phyloP scores from a whole-genome alignment of 208 protist species.

The Trypanosoma avium region DNA sequence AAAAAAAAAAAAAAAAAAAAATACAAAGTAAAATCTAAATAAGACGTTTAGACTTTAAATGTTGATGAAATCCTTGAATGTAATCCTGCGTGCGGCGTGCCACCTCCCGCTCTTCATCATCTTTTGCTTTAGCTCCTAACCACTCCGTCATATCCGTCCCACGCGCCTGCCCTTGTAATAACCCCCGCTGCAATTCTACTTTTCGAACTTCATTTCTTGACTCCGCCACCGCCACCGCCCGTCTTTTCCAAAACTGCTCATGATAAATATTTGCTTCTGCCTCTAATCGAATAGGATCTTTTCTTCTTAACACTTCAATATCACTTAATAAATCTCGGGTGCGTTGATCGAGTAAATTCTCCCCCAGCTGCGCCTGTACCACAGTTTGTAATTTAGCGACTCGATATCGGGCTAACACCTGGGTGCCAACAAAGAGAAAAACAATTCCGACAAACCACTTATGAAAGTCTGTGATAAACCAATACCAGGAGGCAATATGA shows the following conservation, averaged over 20 bases:
- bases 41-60: constrained; percentile 86
- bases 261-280: constrained; percentile 87
- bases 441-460: constrained; percentile 82
- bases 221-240: constrained; percentile 59
- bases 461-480: constrained; percentile 86
- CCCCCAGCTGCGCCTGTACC: constrained; percentile 78
- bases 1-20: constrained; percentile 1
- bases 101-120: constrained; percentile 87
- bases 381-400: constrained; percentile 74
- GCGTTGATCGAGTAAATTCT: constrained; percentile 86
- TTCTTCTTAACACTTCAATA: constrained; percentile 82
- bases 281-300: constrained; percentile 85
- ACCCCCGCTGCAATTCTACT: constrained; percentile 68
- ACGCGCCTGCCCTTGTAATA: constrained; percentile 67
- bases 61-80: constrained; percentile 90
- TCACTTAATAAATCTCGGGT: constrained; percentile 76
- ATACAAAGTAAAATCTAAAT: constrained; percentile 36
- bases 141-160: constrained; percentile 92
- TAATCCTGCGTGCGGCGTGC: constrained; percentile 86
- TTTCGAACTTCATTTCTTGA: constrained; percentile 53
- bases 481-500: constrained; percentile 88
- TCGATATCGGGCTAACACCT: constrained; percentile 81
- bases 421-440: constrained; percentile 76
- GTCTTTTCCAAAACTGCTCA: constrained; percentile 88
- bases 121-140: constrained; percentile 86